phyloP scores from a whole-genome alignment of 768 basidiomycete species.

The Tylopilus vinaceipallidus region DNA sequence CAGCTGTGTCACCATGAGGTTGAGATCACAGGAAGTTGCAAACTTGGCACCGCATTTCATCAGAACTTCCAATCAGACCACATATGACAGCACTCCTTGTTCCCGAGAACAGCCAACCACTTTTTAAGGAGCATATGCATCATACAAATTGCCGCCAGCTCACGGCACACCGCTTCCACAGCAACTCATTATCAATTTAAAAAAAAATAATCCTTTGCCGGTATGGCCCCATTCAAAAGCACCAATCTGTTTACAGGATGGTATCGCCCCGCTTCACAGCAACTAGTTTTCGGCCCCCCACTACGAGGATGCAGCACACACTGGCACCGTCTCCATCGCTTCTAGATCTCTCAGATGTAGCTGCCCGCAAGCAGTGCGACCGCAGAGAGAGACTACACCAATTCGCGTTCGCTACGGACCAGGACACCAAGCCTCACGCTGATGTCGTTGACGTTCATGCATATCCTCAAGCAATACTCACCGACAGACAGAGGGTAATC shows the following conservation, averaged over 20 bases:
- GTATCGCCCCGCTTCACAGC: constrained; percentile 1
- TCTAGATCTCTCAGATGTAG: constrained; percentile 7
- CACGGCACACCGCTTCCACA: too few species aligned
- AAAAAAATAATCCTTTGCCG: background rate
- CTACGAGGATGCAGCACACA: constrained; percentile 10
- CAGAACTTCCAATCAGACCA: background rate
- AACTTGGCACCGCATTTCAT: background rate
- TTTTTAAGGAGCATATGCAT: too few species aligned
- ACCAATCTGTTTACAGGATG: background rate
- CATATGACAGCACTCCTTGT: background rate
- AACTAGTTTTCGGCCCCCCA: background rate
- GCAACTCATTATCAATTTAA: constrained; percentile 3
- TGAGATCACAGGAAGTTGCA: background rate
- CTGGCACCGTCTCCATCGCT: constrained; percentile 1
- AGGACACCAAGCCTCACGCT: background rate
- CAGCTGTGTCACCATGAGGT: constrained; percentile 46
- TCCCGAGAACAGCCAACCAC: too few species aligned
- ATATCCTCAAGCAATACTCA: constrained; percentile 29
- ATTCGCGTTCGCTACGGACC: constrained; percentile 1
- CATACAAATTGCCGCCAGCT: too few species aligned
- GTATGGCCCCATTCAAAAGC: constrained; percentile 3
- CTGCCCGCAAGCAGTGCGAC: constrained; percentile 24
- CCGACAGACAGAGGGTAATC: constrained; percentile 26
- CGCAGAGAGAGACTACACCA: constrained; percentile 19
- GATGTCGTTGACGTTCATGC: constrained; percentile 20